Evolutionary conservation across 2,329 filamentous ascomycete genomes (phyloP).

Genomic region (Fusarium penzigii): DNA sequence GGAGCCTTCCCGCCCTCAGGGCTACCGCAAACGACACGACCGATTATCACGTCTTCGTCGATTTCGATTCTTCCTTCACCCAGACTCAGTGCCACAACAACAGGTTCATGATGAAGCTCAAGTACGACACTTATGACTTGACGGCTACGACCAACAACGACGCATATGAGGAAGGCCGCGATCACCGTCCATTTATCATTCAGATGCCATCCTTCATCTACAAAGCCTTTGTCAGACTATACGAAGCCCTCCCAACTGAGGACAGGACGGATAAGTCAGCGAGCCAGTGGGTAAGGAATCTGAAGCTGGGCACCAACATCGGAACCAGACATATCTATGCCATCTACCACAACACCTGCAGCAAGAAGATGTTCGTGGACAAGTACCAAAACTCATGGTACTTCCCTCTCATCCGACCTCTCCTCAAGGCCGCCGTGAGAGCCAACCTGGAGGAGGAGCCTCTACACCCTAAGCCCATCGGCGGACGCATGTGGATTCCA

Average conservation of each 20-base stretch:
- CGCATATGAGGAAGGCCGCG: slow-evolving; percentile 2
- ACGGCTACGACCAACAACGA: slow-evolving; percentile 36
- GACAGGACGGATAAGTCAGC: slow-evolving; percentile 1
- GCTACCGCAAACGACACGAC: slow-evolving; percentile 6
- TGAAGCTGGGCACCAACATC: slow-evolving; percentile 23
- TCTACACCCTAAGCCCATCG: slow-evolving; percentile 12
- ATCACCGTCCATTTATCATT: slow-evolving; percentile 15
- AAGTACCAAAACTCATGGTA: slow-evolving; percentile 23
- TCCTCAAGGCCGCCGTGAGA: slow-evolving; percentile 3
- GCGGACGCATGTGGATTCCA: slow-evolving; percentile 19
- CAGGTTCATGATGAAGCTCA: slow-evolving; percentile 46
- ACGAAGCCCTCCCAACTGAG: slow-evolving; percentile 4
- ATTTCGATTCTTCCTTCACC: slow-evolving; percentile 45
- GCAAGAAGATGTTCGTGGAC: slow-evolving; percentile 22
- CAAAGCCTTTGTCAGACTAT: slow-evolving; percentile 7
- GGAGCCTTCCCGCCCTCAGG: neutral
- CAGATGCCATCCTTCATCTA: slow-evolving; percentile 21
- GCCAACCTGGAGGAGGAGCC: slow-evolving; percentile 4
- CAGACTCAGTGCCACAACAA: slow-evolving; percentile 48
- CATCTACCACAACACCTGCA: slow-evolving; percentile 28
- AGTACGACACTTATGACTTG: slow-evolving; percentile 42
- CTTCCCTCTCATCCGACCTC: slow-evolving; percentile 12
- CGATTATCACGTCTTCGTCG: slow-evolving; percentile 19
- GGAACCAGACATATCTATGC: slow-evolving; percentile 22
- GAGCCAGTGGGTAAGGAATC: slow-evolving; percentile 13